These are phyloP conservation scores for Nemania serpens DNA, from an alignment of 2,329 filamentous ascomycete species.

Conservation along the genomic window DNA sequence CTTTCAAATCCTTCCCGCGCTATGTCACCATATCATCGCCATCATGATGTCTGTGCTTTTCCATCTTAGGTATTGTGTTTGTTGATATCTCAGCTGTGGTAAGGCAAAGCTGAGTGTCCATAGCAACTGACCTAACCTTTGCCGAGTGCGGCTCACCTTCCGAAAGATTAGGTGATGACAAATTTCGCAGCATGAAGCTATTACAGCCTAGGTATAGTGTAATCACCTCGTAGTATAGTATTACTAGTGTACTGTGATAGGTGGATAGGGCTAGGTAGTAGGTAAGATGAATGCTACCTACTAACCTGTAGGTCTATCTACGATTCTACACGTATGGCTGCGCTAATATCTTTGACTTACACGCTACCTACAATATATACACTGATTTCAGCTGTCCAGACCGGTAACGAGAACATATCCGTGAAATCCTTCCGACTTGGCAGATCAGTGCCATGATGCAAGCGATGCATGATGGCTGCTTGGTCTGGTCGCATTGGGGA, in stretches of 20 bases:
- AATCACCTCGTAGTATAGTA: conserved; percentile 9
- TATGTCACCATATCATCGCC: conserved; percentile 3
- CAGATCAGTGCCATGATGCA: conserved; percentile 8
- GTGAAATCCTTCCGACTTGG: conserved; percentile 20
- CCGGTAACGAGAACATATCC: conserved; percentile 7
- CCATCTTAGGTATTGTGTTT: background rate
- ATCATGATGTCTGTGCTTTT: conserved; percentile 14
- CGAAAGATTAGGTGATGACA: conserved; percentile 27
- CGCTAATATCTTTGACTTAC: conserved; percentile 6
- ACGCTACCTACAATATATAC: background rate
- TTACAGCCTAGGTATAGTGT: conserved; percentile 8
- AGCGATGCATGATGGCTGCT: conserved; percentile 6
- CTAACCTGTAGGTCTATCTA: background rate
- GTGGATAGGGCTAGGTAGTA: conserved; percentile 11
- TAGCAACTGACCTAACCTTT: conserved; percentile 22
- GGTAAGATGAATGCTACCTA: no score
- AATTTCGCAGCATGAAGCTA: conserved; percentile 18
- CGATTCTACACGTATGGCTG: background rate
- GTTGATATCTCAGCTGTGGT: background rate
- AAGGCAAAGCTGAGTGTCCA: conserved; percentile 10
- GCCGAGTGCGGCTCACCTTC: conserved; percentile 28
- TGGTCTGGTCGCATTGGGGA: background rate
- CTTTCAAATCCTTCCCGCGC: conserved; percentile 6
- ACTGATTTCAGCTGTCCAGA: conserved; percentile 13
- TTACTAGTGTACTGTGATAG: conserved; percentile 14